These are phyloP conservation scores for Cyclotella cryptica DNA, from an alignment of 108 stramenopile genomes.

Conservation along the genomic window DNA sequence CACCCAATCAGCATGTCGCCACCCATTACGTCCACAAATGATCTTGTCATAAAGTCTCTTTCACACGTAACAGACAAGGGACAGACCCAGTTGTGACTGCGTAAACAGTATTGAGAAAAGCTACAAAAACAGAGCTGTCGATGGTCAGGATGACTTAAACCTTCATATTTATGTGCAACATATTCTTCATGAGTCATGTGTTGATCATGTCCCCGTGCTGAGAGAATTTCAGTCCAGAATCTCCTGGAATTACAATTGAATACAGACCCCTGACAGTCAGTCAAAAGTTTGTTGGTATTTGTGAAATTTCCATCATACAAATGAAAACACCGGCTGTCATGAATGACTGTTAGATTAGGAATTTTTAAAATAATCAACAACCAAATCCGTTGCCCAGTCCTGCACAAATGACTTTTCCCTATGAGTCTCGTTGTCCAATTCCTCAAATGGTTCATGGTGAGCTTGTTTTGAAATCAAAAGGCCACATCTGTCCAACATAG, in stretches of 20 bases:
- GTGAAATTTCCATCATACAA: conserved; percentile 20
- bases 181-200: conserved; percentile 22
- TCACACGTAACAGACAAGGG: conserved; percentile 19
- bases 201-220: not conserved
- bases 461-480: not conserved
- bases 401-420: not conserved
- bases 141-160: not conserved
- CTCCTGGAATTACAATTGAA: not conserved
- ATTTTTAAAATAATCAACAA: conserved; percentile 4
- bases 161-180: not conserved
- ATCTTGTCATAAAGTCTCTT: conserved; percentile 52
- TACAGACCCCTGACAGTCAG: not conserved
- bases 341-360: conserved; percentile 22
- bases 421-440: not conserved
- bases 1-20: conserved; percentile 32
- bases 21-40: conserved; percentile 44
- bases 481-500: conserved; percentile 14
- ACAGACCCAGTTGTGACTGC: conserved; percentile 43
- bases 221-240: conserved; percentile 18
- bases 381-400: conserved; percentile 16
- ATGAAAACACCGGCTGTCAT: conserved; percentile 19
- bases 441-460: not conserved
- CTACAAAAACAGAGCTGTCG: conserved; percentile 10
- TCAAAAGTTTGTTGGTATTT: not conserved
- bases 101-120: conserved; percentile 37